phyloP scores from a whole-genome alignment of 2,329 filamentous ascomycete genomes.

The Nothopassalora personata region DNA sequence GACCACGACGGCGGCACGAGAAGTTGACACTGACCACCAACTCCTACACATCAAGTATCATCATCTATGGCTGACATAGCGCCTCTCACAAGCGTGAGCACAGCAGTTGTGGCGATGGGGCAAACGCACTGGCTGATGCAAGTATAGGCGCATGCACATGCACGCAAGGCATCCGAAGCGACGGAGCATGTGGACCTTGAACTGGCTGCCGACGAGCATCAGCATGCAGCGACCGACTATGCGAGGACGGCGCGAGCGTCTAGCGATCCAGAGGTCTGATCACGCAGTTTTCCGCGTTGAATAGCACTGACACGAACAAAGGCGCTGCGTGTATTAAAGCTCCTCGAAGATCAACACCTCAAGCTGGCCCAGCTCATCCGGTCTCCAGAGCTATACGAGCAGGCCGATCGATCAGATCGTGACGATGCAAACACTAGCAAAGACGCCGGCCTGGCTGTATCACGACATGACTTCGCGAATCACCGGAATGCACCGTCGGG shows the following conservation, averaged over 20 bases:
- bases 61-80: slow-evolving; percentile 8
- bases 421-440: not conserved
- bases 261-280: slow-evolving; percentile 50
- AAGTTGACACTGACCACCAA: not conserved
- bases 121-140: slow-evolving; percentile 5
- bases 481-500: slow-evolving; percentile 3
- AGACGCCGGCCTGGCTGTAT: slow-evolving; percentile 27
- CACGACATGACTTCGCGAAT: slow-evolving; percentile 43
- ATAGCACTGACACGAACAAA: slow-evolving; percentile 47
- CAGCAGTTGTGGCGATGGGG: not conserved
- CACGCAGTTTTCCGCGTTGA: not conserved
- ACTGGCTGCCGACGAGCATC: slow-evolving; percentile 80
- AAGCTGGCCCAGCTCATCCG: slow-evolving; percentile 77
- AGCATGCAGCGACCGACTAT: slow-evolving; percentile 82
- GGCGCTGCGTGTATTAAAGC: slow-evolving; percentile 74
- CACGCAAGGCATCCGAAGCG: slow-evolving; percentile 73
- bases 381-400: slow-evolving; percentile 45
- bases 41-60: not conserved
- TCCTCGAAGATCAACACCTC: slow-evolving; percentile 84
- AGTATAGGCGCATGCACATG: slow-evolving; percentile 76
- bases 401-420: not conserved
- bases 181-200: slow-evolving; percentile 64
- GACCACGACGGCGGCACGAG: not conserved
- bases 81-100: slow-evolving; percentile 7
- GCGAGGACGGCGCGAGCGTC: slow-evolving; percentile 73